These are phyloP conservation scores for Teratosphaeria destructans DNA, from an alignment of 2,329 filamentous ascomycete species.

Conservation along the genomic window DNA sequence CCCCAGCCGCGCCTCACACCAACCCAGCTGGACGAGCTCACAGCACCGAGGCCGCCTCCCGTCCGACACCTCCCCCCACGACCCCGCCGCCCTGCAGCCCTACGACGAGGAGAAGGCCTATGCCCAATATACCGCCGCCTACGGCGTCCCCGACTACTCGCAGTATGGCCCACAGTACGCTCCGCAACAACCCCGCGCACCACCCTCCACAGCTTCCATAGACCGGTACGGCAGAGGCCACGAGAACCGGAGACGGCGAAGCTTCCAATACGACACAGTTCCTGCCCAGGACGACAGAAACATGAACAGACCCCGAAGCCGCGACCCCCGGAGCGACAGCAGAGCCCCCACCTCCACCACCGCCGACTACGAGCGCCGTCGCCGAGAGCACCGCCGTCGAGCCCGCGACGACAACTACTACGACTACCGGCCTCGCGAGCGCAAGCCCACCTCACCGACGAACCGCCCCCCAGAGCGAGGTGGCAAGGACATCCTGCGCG, in stretches of 20 bases:
- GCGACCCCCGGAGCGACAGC: background rate
- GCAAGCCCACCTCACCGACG: background rate
- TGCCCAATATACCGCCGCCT: conserved; percentile 11
- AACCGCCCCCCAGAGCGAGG: background rate
- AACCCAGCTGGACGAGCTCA: background rate
- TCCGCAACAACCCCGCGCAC: background rate
- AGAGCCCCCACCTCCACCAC: conserved; percentile 1
- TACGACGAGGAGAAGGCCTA: conserved; percentile 21
- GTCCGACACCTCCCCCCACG: conserved; percentile 7
- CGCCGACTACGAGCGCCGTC: conserved; percentile 5
- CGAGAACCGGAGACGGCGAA: background rate
- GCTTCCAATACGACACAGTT: background rate
- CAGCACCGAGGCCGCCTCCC: conserved; percentile 1
- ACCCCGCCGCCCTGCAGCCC: conserved; percentile 9
- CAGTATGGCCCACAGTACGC: background rate
- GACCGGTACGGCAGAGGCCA: background rate
- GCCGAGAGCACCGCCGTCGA: conserved; percentile 1
- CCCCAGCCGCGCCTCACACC: background rate
- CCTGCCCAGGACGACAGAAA: background rate
- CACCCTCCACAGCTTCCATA: background rate
- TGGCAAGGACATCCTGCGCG: conserved; percentile 16
- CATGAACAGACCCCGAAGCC: background rate
- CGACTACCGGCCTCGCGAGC: conserved; percentile 3
- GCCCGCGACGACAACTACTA: background rate
- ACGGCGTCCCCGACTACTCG: conserved; percentile 6